These are phyloP conservation scores for Rhododendron ovatum DNA, from an alignment of 148 eudicot species.

Conservation along the genomic window DNA sequence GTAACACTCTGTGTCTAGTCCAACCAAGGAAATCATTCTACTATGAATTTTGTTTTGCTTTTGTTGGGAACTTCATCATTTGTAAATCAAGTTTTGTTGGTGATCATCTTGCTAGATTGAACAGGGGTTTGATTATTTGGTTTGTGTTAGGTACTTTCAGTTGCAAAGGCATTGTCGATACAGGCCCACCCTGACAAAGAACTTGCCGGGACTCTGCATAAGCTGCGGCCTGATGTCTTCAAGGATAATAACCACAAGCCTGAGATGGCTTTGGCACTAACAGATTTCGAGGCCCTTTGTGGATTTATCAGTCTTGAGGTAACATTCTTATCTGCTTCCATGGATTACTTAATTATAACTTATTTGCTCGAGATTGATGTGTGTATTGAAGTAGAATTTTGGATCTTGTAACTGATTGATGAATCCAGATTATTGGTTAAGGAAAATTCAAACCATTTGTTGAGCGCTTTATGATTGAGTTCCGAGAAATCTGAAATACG, in stretches of 20 bases:
- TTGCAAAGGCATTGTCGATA: conserved; percentile 76
- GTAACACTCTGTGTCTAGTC: neutral
- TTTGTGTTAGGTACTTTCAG: conserved; percentile 67
- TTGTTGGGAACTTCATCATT: too few relatives aligned
- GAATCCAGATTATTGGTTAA: neutral
- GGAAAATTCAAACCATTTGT: neutral
- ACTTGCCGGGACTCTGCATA: conserved; percentile 59
- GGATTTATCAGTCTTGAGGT: conserved; percentile 76
- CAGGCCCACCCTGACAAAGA: conserved; percentile 90
- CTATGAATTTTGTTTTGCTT: neutral
- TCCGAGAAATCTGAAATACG: neutral
- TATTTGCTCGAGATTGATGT: neutral
- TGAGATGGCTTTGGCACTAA: conserved; percentile 89
- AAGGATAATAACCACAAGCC: conserved; percentile 91
- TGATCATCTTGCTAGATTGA: neutral
- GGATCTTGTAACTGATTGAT: neutral
- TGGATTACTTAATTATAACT: neutral
- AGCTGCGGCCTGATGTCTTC: conserved; percentile 48
- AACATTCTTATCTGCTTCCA: neutral
- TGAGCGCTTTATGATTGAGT: neutral
- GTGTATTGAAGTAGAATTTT: neutral
- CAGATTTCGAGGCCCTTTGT: conserved; percentile 80
- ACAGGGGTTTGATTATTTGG: neutral
- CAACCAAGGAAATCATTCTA: neutral
- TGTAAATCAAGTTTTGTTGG: neutral